Conservation (phyloP, 495 filamentous ascomycete genomes). For the Chlorociboria aeruginascens region DNA sequence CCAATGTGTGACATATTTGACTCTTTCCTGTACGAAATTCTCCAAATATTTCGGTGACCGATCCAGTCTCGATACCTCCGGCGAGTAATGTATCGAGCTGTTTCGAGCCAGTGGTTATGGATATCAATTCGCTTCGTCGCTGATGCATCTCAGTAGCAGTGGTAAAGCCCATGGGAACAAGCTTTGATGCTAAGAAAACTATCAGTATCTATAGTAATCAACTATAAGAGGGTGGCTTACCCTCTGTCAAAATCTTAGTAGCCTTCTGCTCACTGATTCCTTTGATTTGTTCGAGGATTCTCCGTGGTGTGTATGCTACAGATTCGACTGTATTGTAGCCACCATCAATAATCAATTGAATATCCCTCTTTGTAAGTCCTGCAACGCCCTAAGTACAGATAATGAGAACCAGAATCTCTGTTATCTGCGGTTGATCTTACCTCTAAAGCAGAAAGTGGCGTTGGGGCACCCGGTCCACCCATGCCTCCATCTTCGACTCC, state of each 20-base stretch:
- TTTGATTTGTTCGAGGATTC: slow-evolving; percentile 84
- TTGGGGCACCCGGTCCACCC: slow-evolving; percentile 84
- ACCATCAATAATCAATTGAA: slow-evolving; percentile 82
- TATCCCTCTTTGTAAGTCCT: slow-evolving; percentile 85
- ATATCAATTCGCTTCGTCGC: slow-evolving; percentile 89
- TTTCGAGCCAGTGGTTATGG: slow-evolving; percentile 94
- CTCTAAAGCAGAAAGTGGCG: slow-evolving; percentile 80
- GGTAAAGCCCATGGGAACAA: slow-evolving; percentile 97
- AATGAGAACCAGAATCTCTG: not conserved
- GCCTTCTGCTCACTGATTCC: slow-evolving; percentile 96
- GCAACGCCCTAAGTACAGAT: slow-evolving; percentile 48
- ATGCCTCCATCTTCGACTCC: slow-evolving; percentile 31
- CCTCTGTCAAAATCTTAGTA: slow-evolving; percentile 83
- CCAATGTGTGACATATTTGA: slow-evolving; percentile 97
- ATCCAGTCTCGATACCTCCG: slow-evolving; percentile 91
- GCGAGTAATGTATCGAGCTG: slow-evolving; percentile 90
- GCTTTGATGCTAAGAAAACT: slow-evolving; percentile 59
- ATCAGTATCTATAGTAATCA: slow-evolving; percentile 7
- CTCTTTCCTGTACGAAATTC: slow-evolving; percentile 97
- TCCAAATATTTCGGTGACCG: slow-evolving; percentile 97
- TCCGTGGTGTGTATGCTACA: slow-evolving; percentile 85
- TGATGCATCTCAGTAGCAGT: slow-evolving; percentile 99
- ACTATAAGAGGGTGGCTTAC: slow-evolving; percentile 30
- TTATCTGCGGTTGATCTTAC: slow-evolving; percentile 31
- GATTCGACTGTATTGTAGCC: slow-evolving; percentile 92